phyloP scores from a whole-genome alignment of 208 protist genomes.

The Naegleria fowleri region DNA sequence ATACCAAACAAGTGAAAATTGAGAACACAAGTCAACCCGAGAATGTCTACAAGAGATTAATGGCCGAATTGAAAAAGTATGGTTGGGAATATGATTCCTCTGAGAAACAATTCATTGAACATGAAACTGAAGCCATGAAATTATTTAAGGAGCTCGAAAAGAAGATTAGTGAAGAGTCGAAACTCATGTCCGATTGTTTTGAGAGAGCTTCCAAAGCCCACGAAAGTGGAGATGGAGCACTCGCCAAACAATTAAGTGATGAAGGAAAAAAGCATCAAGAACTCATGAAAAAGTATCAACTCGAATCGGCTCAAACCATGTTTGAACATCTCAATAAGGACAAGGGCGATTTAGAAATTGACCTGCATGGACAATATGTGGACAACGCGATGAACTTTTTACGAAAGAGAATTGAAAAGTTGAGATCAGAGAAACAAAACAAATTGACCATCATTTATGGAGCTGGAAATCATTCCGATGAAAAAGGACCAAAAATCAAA shows the following conservation, averaged over 20 bases:
- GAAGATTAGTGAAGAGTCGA: background rate
- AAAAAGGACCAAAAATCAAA: background rate
- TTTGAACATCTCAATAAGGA: conserved; percentile 4
- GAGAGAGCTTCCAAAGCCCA: background rate
- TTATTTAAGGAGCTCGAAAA: background rate
- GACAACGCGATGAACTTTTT: conserved; percentile 3
- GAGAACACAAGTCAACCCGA: background rate
- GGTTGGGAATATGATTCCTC: background rate
- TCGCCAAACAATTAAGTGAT: background rate
- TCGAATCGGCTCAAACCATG: background rate
- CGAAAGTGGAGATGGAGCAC: background rate
- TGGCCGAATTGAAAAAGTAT: background rate
- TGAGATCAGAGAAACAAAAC: background rate
- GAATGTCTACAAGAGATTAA: background rate
- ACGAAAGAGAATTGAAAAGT: background rate
- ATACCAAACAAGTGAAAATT: background rate
- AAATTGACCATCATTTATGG: background rate
- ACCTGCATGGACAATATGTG: conserved; percentile 1
- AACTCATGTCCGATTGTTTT: background rate
- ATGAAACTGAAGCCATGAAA: background rate
- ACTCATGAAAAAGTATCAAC: background rate
- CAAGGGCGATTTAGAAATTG: background rate
- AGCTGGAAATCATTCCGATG: conserved; percentile 1
- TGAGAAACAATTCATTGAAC: background rate
- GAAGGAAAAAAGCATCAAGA: conserved; percentile 16